Evolutionary conservation across 1,284 basidiomycete genomes (phyloP).

Genomic region (Coriolopsis trogii): DNA sequence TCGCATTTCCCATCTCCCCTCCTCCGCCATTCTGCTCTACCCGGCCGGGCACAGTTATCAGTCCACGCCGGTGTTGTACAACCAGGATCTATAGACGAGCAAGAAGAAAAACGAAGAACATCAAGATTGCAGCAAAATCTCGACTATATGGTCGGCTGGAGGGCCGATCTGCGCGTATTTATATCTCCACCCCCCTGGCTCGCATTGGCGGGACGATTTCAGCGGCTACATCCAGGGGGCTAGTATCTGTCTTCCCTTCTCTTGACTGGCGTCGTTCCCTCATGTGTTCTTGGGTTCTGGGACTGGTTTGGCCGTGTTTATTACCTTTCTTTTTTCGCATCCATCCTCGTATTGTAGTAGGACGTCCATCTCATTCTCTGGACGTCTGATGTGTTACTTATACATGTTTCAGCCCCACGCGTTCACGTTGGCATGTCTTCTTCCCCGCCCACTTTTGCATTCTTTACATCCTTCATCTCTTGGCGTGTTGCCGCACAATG

Average conservation of each 20-base stretch:
- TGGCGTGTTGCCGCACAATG: constrained; percentile 35
- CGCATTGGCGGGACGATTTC: constrained; percentile 28
- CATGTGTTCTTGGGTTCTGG: constrained; percentile 50
- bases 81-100: constrained; percentile 36
- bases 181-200: constrained; percentile 35
- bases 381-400: constrained; percentile 24
- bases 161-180: constrained; percentile 42
- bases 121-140: constrained; percentile 32
- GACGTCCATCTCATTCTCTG: constrained; percentile 20
- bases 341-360: constrained; percentile 26
- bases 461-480: constrained; percentile 18
- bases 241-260: constrained; percentile 36
- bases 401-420: constrained; percentile 7
- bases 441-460: constrained; percentile 14
- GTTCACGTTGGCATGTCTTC: constrained; percentile 18
- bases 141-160: constrained; percentile 26
- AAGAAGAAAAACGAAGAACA: constrained; percentile 31
- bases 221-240: constrained; percentile 34
- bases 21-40: constrained; percentile 25
- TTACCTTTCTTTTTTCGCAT: constrained; percentile 18
- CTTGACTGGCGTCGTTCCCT: constrained; percentile 33
- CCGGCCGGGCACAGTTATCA: constrained; percentile 20
- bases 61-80: constrained; percentile 35
- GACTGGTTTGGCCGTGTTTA: constrained; percentile 38
- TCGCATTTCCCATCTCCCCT: constrained; percentile 23